These are phyloP conservation scores for Avena sativa DNA, from an alignment of 176 grass and related monocot genomes.

Conservation along the genomic window DNA sequence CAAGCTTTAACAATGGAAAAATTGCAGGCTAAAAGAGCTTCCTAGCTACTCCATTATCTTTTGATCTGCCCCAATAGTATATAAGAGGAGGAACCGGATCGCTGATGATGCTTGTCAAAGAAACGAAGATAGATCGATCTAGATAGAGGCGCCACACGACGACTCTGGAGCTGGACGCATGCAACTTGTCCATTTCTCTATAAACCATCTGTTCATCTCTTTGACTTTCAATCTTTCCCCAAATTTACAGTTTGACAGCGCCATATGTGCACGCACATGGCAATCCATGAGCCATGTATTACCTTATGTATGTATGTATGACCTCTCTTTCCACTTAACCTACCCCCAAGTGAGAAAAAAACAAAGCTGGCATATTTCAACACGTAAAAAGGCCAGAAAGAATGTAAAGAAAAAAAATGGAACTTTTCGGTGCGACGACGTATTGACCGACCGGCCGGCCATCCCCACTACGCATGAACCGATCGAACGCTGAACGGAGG, in stretches of 20 bases:
- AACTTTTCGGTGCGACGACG: slow-evolving; percentile 3
- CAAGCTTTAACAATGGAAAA: slow-evolving; percentile 15
- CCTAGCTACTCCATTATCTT: not conserved
- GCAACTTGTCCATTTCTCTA: slow-evolving; percentile 31
- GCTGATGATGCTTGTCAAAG: not conserved
- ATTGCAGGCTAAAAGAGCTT: slow-evolving; percentile 11
- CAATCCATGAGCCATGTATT: slow-evolving; percentile 9
- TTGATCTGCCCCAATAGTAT: slow-evolving; percentile 3
- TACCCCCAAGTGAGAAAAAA: slow-evolving; percentile 22
- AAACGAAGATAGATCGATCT: not conserved
- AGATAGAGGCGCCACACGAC: not conserved
- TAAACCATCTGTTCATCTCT: slow-evolving; percentile 44
- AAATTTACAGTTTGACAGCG: slow-evolving; percentile 55
- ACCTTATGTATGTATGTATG: slow-evolving; percentile 20
- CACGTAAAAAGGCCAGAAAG: slow-evolving; percentile 41
- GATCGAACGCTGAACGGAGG: not conserved
- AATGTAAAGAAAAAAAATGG: slow-evolving; percentile 37
- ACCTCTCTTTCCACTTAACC: slow-evolving; percentile 42
- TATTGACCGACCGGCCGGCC: not conserved
- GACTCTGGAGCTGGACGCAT: slow-evolving; percentile 30
- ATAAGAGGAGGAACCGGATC: not conserved
- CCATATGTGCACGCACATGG: slow-evolving; percentile 33
- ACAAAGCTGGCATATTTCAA: slow-evolving; percentile 35
- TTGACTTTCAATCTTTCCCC: slow-evolving; percentile 18
- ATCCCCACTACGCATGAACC: not conserved